These are phyloP conservation scores for Lyophyllum decastes DNA, from an alignment of 768 basidiomycete genomes.

Conservation along the genomic window DNA sequence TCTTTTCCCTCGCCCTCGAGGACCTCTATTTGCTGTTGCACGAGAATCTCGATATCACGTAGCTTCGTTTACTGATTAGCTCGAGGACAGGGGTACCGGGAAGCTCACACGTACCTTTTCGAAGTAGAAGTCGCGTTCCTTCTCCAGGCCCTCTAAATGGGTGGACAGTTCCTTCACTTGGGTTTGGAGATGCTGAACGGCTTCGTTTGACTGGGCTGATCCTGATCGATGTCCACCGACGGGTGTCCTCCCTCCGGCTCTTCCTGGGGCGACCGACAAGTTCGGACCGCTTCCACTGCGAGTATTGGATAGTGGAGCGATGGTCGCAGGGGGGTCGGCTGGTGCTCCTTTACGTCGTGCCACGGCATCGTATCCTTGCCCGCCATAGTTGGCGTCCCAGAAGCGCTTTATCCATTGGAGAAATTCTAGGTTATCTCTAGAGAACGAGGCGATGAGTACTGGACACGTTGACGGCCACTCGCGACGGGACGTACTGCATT, in stretches of 20 bases:
- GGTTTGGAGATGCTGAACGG: conserved; percentile 63
- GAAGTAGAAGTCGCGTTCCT: conserved; percentile 98
- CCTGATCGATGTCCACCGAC: conserved; percentile 67
- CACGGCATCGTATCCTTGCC: conserved; percentile 84
- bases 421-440: conserved; percentile 96
- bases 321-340: conserved; percentile 76
- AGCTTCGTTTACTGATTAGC: conserved; percentile 49
- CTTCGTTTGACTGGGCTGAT: conserved; percentile 67
- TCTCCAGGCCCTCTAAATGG: conserved; percentile 90
- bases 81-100: neutral
- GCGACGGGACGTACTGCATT: conserved; percentile 79
- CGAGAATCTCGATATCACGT: conserved; percentile 93
- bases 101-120: conserved; percentile 70
- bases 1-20: conserved; percentile 58
- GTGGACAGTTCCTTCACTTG: conserved; percentile 82
- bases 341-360: conserved; percentile 78
- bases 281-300: conserved; percentile 34
- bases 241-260: conserved; percentile 75
- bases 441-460: neutral
- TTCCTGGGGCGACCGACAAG: conserved; percentile 23
- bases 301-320: conserved; percentile 60
- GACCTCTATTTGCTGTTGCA: conserved; percentile 74
- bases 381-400: conserved; percentile 92
- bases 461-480: neutral
- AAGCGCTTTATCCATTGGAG: conserved; percentile 95